phyloP scores from a whole-genome alignment of 768 basidiomycete genomes.

The Scleroderma bovista region DNA sequence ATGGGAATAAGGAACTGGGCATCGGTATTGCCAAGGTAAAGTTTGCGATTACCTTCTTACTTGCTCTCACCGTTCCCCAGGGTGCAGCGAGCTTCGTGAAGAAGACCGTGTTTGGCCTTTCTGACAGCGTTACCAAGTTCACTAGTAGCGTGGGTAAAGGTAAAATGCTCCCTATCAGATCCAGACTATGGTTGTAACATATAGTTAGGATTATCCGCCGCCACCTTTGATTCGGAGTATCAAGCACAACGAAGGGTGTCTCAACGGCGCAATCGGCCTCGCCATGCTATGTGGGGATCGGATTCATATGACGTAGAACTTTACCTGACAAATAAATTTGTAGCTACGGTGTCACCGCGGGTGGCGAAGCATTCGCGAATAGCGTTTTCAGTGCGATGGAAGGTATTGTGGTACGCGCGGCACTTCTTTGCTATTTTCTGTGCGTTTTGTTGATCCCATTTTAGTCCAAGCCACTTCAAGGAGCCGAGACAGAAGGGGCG shows the following conservation, averaged over 20 bases:
- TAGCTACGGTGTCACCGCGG: conserved; percentile 94
- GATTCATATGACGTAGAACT: not conserved
- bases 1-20: conserved; percentile 91
- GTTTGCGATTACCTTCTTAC: not conserved
- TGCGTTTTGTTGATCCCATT: conserved; percentile 1
- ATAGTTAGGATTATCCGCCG: conserved; percentile 79
- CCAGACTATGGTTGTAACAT: not conserved
- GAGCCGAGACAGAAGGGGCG: conserved; percentile 91
- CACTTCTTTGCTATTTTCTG: conserved; percentile 2
- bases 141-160: conserved; percentile 98
- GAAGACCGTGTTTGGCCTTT: conserved; percentile 95
- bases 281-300: conserved; percentile 79
- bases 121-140: conserved; percentile 96
- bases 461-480: conserved; percentile 95
- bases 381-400: conserved; percentile 95
- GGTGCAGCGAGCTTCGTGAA: conserved; percentile 98
- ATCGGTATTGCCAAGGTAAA: conserved; percentile 88
- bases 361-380: conserved; percentile 89
- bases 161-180: conserved; percentile 17
- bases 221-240: conserved; percentile 94
- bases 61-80: conserved; percentile 35
- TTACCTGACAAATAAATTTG: not conserved
- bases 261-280: conserved; percentile 88
- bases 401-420: conserved; percentile 71
- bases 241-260: conserved; percentile 84